Evolutionary conservation across 331 rosid species (phyloP).

Genomic region (Rhamnella rubrinervis): DNA sequence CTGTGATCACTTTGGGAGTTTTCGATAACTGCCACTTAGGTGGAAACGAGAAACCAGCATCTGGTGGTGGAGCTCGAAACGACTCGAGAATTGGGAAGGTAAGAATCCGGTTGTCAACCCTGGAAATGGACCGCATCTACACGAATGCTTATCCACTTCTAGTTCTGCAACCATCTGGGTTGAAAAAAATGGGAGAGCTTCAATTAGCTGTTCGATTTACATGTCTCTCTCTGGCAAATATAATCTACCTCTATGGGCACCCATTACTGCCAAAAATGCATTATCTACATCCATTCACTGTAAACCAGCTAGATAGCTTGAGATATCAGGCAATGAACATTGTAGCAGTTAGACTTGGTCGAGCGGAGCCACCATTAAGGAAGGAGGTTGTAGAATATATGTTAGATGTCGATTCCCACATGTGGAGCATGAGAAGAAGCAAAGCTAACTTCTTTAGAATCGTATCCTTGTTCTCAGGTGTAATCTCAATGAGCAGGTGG

Average conservation of each 20-base stretch:
- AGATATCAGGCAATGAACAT: constrained; percentile 56
- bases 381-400: constrained; percentile 66
- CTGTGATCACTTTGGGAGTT: constrained; percentile 57
- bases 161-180: constrained; percentile 44
- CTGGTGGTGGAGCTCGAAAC: constrained; percentile 25
- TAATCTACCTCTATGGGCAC: constrained; percentile 57
- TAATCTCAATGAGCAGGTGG: constrained; percentile 47
- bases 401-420: constrained; percentile 63
- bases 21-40: constrained; percentile 58
- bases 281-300: constrained; percentile 56
- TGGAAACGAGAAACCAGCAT: constrained; percentile 29
- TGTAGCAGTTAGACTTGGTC: constrained; percentile 52
- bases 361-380: constrained; percentile 52
- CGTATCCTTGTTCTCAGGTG: constrained; percentile 44
- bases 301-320: constrained; percentile 54
- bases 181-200: constrained; percentile 63
- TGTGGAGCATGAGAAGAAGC: constrained; percentile 73
- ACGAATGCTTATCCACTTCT: constrained; percentile 57
- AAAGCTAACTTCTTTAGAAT: constrained; percentile 60
- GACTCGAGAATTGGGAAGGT: constrained; percentile 57
- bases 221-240: constrained; percentile 47
- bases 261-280: constrained; percentile 66
- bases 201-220: constrained; percentile 57
- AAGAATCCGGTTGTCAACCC: constrained; percentile 53
- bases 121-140: constrained; percentile 60